Base-by-base conservation (phyloP, 352 stramenopile species). In the Globisporangium irregulare region DNA sequence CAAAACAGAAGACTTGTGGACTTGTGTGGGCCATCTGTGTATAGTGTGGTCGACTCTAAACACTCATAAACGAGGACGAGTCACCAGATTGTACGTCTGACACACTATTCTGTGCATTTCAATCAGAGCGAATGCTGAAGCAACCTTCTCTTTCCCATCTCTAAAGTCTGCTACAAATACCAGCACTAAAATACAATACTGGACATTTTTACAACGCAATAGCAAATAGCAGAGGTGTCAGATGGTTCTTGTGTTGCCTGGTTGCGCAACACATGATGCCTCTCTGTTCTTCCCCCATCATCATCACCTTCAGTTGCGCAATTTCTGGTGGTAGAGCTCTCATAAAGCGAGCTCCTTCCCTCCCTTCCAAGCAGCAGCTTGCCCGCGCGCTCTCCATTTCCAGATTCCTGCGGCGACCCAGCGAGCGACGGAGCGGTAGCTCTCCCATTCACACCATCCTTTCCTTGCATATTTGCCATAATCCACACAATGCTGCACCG, bases 281-380 rank as follows among this genome's bases (percentile, higher is more conserved):
- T 22, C 38, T 55, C 41, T 36, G 18, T 5, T 6, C 24, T 9
- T 51, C 18, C 43, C 43, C 43, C 43, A 51, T 46, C 38, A 46
- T 48, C 25, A 59, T 50, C 43, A 66, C 50, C 24, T 67, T 25
- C 62, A 67, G 43, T 63, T 63, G 34, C 41, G 59, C 38, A 57
- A 57, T 65, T 65, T 65, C 59, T 67, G 62, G 62, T 67, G 62
- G 62, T 4, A 50, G 62, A 60, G 51, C 27, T 59, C 60, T 9
- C 32, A 66, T 58, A 20, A 50, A 7, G 38, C 20, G 18, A 53
- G 9, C 48, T 9, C 5, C 15, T 53, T n/a, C 22, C 7, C 7
- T 36, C 32, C 32, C 5, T 36, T 36, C 32, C 32, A 36, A 36
- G n/a, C n/a, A 59, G 54, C 54, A 43, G 54, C 54, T 36, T 27